phyloP scores from a whole-genome alignment of 129 eudicot genomes.

The Mikania micrantha region DNA sequence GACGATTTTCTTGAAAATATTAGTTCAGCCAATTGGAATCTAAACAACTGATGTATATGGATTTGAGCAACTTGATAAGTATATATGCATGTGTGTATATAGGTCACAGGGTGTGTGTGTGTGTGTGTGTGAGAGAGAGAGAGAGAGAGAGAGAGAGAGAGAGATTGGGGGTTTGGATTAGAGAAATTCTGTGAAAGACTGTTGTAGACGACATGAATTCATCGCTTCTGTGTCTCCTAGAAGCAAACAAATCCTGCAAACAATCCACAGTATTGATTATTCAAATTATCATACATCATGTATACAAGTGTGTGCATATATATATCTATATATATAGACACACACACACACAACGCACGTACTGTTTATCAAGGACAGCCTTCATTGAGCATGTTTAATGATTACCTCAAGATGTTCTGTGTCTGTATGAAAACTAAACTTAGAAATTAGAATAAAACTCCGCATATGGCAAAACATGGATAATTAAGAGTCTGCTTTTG shows the following conservation, averaged over 20 bases:
- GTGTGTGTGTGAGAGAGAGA: not conserved
- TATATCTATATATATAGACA: not conserved
- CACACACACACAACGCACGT: too few species aligned
- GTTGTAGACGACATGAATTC: slow-evolving; percentile 24
- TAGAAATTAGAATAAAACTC: not conserved
- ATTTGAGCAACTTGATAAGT: slow-evolving; percentile 8
- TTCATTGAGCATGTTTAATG: slow-evolving; percentile 19
- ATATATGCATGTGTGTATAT: slow-evolving; percentile 3
- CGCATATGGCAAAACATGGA: not conserved
- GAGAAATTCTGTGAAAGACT: slow-evolving; percentile 13
- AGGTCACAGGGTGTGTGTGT: too few species aligned
- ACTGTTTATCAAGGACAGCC: slow-evolving; percentile 20
- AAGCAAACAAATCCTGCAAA: slow-evolving; percentile 36
- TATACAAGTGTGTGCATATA: not conserved
- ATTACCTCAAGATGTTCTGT: slow-evolving; percentile 14
- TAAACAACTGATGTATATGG: not conserved
- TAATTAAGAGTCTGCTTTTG: not conserved
- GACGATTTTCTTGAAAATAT: slow-evolving; percentile 6
- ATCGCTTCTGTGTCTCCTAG: slow-evolving; percentile 30
- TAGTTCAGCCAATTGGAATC: not conserved
- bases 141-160: slow-evolving; percentile 14
- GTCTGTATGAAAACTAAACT: slow-evolving; percentile 11
- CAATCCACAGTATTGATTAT: slow-evolving; percentile 20
- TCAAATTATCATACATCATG: slow-evolving; percentile 14
- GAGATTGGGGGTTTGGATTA: slow-evolving; percentile 11